These are phyloP conservation scores for Globisporangium alternatum DNA, from an alignment of 352 stramenopile genomes.

Conservation along the genomic window DNA sequence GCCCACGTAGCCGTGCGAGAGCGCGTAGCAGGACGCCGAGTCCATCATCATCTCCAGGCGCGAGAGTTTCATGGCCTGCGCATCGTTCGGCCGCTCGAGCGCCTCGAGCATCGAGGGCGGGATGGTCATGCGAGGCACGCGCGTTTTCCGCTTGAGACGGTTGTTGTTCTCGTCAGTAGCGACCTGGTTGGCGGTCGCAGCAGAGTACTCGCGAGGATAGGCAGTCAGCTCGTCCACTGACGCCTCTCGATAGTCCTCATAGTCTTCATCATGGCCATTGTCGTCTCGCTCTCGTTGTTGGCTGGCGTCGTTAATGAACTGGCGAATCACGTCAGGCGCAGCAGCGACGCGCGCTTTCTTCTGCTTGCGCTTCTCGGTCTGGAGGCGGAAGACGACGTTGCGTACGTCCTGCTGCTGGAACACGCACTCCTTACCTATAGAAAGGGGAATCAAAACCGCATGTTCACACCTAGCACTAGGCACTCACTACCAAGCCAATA, in stretches of 20 bases:
- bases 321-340: neutral
- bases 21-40: neutral
- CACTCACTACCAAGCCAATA: neutral
- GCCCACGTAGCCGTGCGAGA: neutral
- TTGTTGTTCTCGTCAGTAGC: neutral
- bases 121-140: neutral
- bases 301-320: neutral
- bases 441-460: neutral
- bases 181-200: neutral
- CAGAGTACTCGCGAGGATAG: neutral
- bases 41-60: slow-evolving; percentile 4
- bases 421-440: neutral
- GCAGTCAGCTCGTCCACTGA: neutral
- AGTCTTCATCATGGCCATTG: neutral
- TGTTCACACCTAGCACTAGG: neutral
- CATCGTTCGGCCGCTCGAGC: neutral
- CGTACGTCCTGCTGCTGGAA: neutral
- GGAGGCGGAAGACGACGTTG: neutral
- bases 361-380: slow-evolving; percentile 3
- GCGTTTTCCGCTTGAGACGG: neutral
- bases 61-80: slow-evolving; percentile 2
- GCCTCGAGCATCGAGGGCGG: neutral
- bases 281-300: neutral
- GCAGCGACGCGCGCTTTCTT: neutral
- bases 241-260: neutral